These are phyloP conservation scores for Capsicum baccatum DNA, from an alignment of 257 asterid species.

Conservation along the genomic window DNA sequence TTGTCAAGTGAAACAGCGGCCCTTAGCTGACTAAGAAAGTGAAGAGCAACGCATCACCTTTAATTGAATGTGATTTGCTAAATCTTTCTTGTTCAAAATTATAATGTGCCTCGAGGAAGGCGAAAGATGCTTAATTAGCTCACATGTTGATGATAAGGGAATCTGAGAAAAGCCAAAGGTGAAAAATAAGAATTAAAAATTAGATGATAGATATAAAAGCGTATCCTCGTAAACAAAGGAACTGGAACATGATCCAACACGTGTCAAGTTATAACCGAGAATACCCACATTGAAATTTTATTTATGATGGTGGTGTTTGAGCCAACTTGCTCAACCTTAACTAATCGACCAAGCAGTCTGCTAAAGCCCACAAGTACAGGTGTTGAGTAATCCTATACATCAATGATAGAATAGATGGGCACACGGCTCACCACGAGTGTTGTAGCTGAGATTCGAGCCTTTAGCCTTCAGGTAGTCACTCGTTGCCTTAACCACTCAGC, in stretches of 20 bases:
- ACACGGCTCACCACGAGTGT: neutral
- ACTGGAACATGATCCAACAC: neutral
- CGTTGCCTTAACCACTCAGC: neutral
- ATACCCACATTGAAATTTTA: neutral
- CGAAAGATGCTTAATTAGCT: constrained; percentile 46
- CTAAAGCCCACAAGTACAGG: neutral
- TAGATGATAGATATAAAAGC: constrained; percentile 1
- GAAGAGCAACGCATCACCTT: constrained; percentile 44
- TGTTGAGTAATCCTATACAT: neutral
- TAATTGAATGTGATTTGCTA: constrained; percentile 42
- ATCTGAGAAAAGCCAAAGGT: constrained; percentile 45
- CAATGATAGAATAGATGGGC: neutral
- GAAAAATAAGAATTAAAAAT: neutral
- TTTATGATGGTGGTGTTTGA: neutral
- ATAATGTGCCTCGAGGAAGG: constrained; percentile 58
- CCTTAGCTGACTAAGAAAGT: neutral
- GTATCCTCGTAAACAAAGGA: neutral
- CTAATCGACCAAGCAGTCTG: neutral
- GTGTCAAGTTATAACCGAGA: neutral
- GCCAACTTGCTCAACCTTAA: neutral
- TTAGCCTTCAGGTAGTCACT: neutral
- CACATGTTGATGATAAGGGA: constrained; percentile 71
- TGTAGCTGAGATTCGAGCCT: neutral
- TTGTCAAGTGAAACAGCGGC: neutral
- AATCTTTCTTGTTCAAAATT: constrained; percentile 58